Evolutionary conservation across 1,284 basidiomycete species (phyloP).

Genomic region (Paramarasmius palmivorus): DNA sequence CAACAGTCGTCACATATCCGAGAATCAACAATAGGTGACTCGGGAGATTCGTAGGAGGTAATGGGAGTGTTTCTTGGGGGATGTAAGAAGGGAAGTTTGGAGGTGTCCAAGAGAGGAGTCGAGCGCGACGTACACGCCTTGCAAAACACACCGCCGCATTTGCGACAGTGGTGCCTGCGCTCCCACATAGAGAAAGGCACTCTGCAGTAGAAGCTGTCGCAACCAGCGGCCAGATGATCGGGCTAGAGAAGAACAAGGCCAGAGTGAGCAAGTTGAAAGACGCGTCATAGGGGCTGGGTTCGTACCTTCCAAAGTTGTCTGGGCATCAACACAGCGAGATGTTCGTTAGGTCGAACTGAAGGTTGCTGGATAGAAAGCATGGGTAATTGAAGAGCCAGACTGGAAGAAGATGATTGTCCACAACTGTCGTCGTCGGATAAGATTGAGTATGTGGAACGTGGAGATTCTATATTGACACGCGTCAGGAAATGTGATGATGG

Average conservation of each 20-base stretch:
- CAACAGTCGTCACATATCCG: constrained; percentile 76
- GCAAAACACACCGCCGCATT: constrained; percentile 79
- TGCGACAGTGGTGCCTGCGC: constrained; percentile 78
- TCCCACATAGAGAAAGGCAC: constrained; percentile 64
- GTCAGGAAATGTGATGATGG: background rate
- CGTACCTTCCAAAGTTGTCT: constrained; percentile 72
- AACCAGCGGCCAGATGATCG: constrained; percentile 57
- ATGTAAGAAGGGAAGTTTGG: constrained; percentile 64
- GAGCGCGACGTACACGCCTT: constrained; percentile 52
- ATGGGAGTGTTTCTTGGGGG: constrained; percentile 68
- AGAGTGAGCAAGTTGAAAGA: constrained; percentile 6
- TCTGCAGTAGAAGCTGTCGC: constrained; percentile 73
- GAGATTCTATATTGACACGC: background rate
- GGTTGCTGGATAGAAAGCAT: background rate
- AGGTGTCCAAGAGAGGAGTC: constrained; percentile 65
- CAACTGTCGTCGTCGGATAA: background rate
- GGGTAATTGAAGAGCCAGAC: background rate
- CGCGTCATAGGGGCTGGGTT: constrained; percentile 7
- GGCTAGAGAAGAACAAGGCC: constrained; percentile 38
- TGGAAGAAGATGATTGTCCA: background rate
- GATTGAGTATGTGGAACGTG: background rate
- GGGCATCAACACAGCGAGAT: constrained; percentile 73
- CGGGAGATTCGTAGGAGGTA: constrained; percentile 50
- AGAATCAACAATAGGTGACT: constrained; percentile 48
- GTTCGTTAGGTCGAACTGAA: constrained; percentile 52